Conservation (phyloP, 495 filamentous ascomycete species). For the Sphaerosporella brunnea region DNA sequence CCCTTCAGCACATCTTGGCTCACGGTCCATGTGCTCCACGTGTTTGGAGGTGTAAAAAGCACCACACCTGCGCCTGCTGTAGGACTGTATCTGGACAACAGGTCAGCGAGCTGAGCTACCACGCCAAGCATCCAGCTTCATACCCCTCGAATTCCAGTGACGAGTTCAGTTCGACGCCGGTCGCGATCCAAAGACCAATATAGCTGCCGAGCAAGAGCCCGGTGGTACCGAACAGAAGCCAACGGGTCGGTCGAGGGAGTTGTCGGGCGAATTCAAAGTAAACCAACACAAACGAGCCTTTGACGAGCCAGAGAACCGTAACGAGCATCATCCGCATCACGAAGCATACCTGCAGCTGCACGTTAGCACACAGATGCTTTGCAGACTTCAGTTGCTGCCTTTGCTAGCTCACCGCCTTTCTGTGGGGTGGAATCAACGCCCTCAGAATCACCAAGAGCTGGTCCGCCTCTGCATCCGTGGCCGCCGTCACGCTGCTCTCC, state of each 20-base stretch:
- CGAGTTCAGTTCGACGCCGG: background rate
- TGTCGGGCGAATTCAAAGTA: slow-evolving; percentile 5
- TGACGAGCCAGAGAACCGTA: slow-evolving; percentile 7
- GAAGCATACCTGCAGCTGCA: slow-evolving; percentile 4
- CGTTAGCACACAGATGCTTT: too few species aligned
- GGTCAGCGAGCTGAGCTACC: background rate
- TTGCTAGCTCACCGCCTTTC: slow-evolving; percentile 4
- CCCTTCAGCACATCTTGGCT: background rate
- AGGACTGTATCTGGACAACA: slow-evolving; percentile 3
- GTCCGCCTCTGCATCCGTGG: background rate
- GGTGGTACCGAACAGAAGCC: background rate
- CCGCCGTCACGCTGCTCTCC: background rate
- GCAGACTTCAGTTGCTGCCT: too few species aligned
- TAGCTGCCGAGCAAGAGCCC: background rate
- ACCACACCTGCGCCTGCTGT: slow-evolving; percentile 3
- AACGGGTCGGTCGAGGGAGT: background rate
- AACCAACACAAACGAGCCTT: background rate
- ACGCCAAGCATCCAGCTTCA: too few species aligned
- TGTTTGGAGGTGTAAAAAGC: slow-evolving; percentile 8
- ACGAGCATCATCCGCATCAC: slow-evolving; percentile 8
- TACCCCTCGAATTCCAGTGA: slow-evolving; percentile 3
- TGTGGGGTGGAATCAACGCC: background rate
- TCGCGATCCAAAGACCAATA: background rate
- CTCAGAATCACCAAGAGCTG: background rate
- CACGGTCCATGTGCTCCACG: slow-evolving; percentile 3